Conservation (phyloP, 2,329 filamentous ascomycete genomes). For the Trichophyton equinum region DNA sequence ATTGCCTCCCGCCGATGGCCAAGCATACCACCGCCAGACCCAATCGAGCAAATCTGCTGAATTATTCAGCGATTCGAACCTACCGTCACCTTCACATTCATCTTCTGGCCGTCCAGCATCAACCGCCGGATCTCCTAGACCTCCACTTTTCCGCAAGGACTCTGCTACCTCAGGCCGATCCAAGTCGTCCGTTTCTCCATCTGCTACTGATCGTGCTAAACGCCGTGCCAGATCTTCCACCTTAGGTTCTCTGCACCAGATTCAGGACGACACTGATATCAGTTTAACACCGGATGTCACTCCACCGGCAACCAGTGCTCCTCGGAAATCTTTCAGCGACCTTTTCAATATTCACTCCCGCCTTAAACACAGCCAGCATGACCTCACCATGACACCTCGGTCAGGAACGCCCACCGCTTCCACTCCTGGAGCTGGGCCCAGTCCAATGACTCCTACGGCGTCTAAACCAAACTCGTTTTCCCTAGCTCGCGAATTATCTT, state of each 20-base stretch:
- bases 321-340: constrained; percentile 85
- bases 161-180: constrained; percentile 58
- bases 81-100: constrained; percentile 40
- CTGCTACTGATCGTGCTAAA: constrained; percentile 45
- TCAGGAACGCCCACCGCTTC: constrained; percentile 45
- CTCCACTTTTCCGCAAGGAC: constrained; percentile 44
- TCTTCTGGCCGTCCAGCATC: constrained; percentile 39
- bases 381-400: constrained; percentile 35
- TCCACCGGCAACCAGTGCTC: constrained; percentile 60
- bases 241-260: constrained; percentile 65
- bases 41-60: constrained; percentile 16
- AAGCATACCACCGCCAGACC: constrained; percentile 14
- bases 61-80: constrained; percentile 22
- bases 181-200: constrained; percentile 40
- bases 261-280: constrained; percentile 50
- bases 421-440: neutral
- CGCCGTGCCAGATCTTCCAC: constrained; percentile 74
- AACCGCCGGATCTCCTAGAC: constrained; percentile 32
- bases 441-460: constrained; percentile 48
- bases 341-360: constrained; percentile 63
- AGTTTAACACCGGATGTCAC: neutral
- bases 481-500: constrained; percentile 54
- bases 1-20: constrained; percentile 36
- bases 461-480: constrained; percentile 80
- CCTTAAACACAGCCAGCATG: constrained; percentile 68